Conservation (phyloP, 176 grass and related monocot genomes). For the Juncus effusus region DNA sequence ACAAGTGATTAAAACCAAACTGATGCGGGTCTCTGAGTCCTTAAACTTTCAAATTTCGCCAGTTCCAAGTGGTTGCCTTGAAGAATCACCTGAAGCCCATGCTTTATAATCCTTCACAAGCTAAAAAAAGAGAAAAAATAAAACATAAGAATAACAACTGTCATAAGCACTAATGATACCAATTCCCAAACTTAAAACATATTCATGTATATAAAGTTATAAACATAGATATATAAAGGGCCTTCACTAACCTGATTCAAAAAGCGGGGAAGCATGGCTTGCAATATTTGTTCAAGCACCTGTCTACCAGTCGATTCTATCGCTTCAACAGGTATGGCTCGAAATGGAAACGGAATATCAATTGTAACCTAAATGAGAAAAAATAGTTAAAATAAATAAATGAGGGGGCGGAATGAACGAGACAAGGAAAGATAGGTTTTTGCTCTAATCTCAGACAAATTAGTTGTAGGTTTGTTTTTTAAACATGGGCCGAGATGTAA, state of each 20-base stretch:
- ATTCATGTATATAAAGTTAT: background rate
- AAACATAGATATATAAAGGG: background rate
- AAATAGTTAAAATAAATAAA: background rate
- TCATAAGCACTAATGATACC: background rate
- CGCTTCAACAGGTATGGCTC: slow-evolving; percentile 60
- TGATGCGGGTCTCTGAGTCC: no score
- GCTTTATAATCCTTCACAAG: slow-evolving; percentile 88
- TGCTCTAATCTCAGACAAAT: no score
- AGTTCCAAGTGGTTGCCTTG: slow-evolving; percentile 79
- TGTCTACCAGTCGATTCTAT: slow-evolving; percentile 92
- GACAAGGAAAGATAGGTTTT: no score
- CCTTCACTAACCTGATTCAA: slow-evolving; percentile 48
- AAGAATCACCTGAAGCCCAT: slow-evolving; percentile 89
- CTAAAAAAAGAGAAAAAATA: slow-evolving; percentile 30
- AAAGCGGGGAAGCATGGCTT: slow-evolving; percentile 91
- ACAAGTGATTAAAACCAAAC: no score
- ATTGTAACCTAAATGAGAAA: slow-evolving; percentile 58
- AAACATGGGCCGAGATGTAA: no score
- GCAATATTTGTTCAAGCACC: slow-evolving; percentile 73
- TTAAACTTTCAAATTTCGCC: slow-evolving; percentile 73
- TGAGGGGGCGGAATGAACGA: no score
- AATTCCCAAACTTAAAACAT: background rate
- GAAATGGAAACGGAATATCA: slow-evolving; percentile 85
- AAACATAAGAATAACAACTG: background rate
- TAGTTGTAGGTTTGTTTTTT: no score